Conservation (phyloP, 2,329 filamentous ascomycete species). For the Clarireedia sp. region DNA sequence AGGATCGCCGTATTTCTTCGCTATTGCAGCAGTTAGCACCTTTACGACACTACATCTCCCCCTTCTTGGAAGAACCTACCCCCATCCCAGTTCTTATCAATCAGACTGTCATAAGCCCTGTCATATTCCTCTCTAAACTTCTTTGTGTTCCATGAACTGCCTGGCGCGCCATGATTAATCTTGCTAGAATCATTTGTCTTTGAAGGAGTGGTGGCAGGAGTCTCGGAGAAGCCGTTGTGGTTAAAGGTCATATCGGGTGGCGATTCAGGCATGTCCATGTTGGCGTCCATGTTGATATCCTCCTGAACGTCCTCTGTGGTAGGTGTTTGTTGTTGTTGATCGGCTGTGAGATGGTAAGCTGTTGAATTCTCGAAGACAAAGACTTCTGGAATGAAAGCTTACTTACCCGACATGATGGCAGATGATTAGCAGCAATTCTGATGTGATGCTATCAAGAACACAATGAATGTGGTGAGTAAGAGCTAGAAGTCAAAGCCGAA, state of each 20-base stretch:
- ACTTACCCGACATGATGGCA: slow-evolving; percentile 6
- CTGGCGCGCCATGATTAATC: slow-evolving; percentile 33
- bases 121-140: slow-evolving; percentile 49
- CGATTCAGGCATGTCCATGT: slow-evolving; percentile 25
- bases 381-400: neutral
- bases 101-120: slow-evolving; percentile 38
- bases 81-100: slow-evolving; percentile 44
- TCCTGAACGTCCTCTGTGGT: slow-evolving; percentile 6
- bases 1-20: slow-evolving; percentile 6
- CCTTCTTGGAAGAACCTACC: slow-evolving; percentile 28
- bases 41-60: neutral
- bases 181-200: slow-evolving; percentile 11
- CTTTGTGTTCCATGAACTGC: slow-evolving; percentile 46
- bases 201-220: slow-evolving; percentile 4
- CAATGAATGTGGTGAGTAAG: neutral
- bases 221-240: neutral
- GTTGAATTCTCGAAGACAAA: neutral
- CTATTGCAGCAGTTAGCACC: slow-evolving; percentile 1
- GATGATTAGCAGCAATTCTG: neutral
- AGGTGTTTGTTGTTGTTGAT: neutral
- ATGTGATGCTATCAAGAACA: neutral
- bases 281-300: slow-evolving; percentile 8
- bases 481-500: neutral
- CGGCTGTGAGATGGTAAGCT: neutral
- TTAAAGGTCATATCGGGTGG: slow-evolving; percentile 14